Evolutionary conservation across 768 basidiomycete species (phyloP).

Genomic region (Atractiella rhizophila): DNA sequence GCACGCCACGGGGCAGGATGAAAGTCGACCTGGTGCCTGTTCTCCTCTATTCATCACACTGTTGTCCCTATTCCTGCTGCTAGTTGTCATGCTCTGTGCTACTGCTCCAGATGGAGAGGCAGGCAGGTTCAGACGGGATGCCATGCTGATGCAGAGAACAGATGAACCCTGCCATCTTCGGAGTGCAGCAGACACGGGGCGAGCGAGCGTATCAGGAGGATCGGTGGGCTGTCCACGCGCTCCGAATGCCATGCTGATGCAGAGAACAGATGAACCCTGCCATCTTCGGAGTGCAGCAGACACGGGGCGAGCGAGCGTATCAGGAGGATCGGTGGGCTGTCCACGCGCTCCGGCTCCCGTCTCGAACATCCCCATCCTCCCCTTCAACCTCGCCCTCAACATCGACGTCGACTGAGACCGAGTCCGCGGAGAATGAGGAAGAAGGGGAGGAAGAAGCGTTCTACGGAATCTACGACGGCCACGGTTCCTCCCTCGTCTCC

Average conservation of each 20-base stretch:
- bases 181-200: constrained; percentile 13
- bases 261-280: neutral
- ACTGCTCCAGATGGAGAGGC: too few relatives aligned
- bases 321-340: constrained; percentile 16
- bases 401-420: neutral
- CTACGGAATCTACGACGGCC: too few relatives aligned
- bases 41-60: too few relatives aligned
- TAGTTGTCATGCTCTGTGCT: too few relatives aligned
- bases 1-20: too few relatives aligned
- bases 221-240: constrained; percentile 8
- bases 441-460: too few relatives aligned
- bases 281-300: constrained; percentile 7
- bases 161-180: neutral
- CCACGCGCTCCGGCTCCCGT: constrained; percentile 8
- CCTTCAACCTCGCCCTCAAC: constrained; percentile 10
- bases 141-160: too few relatives aligned
- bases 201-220: constrained; percentile 18
- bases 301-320: constrained; percentile 16
- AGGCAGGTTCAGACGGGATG: too few relatives aligned
- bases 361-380: too few relatives aligned
- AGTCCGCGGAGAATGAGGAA: neutral
- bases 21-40: too few relatives aligned
- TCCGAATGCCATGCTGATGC: too few relatives aligned
- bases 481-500: constrained; percentile 8
- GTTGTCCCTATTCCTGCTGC: too few relatives aligned